Conservation (phyloP, 2,329 filamentous ascomycete species). For the Cladosporium velox region DNA sequence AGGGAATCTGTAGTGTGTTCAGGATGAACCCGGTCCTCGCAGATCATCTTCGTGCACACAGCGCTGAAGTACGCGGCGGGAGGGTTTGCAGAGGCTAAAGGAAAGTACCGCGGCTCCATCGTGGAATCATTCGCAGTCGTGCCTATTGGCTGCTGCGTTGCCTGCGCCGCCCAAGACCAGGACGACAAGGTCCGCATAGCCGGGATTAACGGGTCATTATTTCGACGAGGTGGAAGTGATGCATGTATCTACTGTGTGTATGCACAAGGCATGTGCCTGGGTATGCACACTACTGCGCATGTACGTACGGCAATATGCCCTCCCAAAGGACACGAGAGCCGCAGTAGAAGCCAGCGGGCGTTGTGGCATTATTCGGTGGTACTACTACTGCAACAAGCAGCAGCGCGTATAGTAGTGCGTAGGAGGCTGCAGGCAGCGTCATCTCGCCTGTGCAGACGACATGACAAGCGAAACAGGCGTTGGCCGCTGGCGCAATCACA, state of each 20-base stretch:
- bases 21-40: conserved; percentile 20
- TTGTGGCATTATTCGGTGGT: background rate
- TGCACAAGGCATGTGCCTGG: background rate
- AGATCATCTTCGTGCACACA: conserved; percentile 16
- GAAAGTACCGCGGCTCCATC: conserved; percentile 20
- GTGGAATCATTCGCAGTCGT: conserved; percentile 1
- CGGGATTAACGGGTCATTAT: background rate
- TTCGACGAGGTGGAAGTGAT: background rate
- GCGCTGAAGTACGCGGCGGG: conserved; percentile 13
- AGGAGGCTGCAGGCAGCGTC: conserved; percentile 18
- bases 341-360: background rate
- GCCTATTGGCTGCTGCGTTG: conserved; percentile 4
- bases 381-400: background rate
- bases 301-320: background rate
- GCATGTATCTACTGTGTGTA: background rate
- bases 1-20: conserved; percentile 7
- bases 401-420: background rate
- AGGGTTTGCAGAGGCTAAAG: conserved; percentile 17
- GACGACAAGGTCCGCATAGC: conserved; percentile 7
- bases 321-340: background rate
- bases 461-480: conserved; percentile 10
- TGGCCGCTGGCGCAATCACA: conserved; percentile 17
- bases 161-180: conserved; percentile 1
- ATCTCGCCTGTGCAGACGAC: conserved; percentile 18
- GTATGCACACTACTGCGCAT: background rate